Evolutionary conservation across 2,329 filamentous ascomycete genomes (phyloP), one percentile per base, ranked within the genome.

Genomic region (Fusarium cicatricum): DNA sequence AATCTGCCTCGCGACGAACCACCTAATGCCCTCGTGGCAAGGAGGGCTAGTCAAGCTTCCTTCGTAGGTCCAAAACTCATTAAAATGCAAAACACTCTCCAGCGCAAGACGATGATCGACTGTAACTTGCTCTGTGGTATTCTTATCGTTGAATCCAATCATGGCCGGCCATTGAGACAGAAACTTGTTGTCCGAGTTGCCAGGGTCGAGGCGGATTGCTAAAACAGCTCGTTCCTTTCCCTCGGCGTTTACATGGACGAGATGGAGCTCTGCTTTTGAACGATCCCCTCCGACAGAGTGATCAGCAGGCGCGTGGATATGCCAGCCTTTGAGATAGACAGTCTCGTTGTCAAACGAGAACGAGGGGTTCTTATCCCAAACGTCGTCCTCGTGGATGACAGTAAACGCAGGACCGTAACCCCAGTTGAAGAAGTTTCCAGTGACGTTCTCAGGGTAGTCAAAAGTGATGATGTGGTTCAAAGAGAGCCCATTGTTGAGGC

Each of bases 61-160:
- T 34, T 65, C 42, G 17, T 65, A 65, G 2, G 62, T 63, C 62
- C 62, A 65, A 2, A 65, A 65, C 32, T 65, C 62, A 5, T 65
- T 60, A 43, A 65, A 65, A 3, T 42, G 44, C 11, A 54, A 17
- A 0, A 60, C 62, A 11, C 58, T 60, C n/a, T 57, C 52, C 1
- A 65, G n/a, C 5, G 58, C 42, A 1, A 60, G n/a, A 0, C 8
- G 42, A 2, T 60, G 62, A 2, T 65, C 54, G 0, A 65, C 21
- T 0, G 48, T 49, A 11, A 21, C 3, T 28, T 52, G 41, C 4
- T 62, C 29, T 0, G 31, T 38, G 0, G 38, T 31, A 1, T 62
- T 46, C 0, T 55, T 58, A 1, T 65, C 55, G 10, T 65, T 63
- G 19, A 65, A 65, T 0, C 62, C 55, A 7, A 65, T 52, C 42